phyloP scores from a whole-genome alignment of 805 yeast species.

The Myxozyma neotropica region DNA sequence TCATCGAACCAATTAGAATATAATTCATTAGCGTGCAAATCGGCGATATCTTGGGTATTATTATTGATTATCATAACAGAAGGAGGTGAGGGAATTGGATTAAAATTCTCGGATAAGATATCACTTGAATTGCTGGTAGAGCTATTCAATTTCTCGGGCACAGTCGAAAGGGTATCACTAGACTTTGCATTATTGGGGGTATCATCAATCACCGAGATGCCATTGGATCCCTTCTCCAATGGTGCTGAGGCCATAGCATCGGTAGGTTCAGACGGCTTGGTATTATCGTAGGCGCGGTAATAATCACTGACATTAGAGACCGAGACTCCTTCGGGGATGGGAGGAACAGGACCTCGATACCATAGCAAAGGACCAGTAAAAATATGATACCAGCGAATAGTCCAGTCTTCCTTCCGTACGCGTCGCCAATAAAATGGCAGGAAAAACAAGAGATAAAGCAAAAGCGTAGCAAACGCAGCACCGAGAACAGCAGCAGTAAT shows the following conservation, averaged over 20 bases:
- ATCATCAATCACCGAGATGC: background rate
- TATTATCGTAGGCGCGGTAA: slow-evolving; percentile 55
- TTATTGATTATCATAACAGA: background rate
- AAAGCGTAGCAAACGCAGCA: slow-evolving; percentile 60
- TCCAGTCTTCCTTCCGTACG: slow-evolving; percentile 66
- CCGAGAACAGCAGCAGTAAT: slow-evolving; percentile 64
- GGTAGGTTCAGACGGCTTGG: background rate
- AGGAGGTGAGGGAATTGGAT: background rate
- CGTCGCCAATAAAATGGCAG: slow-evolving; percentile 65
- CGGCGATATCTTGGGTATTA: slow-evolving; percentile 8
- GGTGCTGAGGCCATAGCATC: no score
- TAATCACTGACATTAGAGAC: slow-evolving; percentile 57
- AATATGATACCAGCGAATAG: slow-evolving; percentile 58
- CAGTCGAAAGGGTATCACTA: no score
- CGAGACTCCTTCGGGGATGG: slow-evolving; percentile 61
- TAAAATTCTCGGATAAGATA: no score
- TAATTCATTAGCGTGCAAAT: slow-evolving; percentile 13
- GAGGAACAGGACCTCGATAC: slow-evolving; percentile 62
- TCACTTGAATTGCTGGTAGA: no score
- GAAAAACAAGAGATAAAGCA: slow-evolving; percentile 56
- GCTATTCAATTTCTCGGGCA: no score
- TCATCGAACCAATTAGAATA: background rate
- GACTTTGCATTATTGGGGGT: background rate
- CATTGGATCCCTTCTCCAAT: background rate
- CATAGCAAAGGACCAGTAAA: slow-evolving; percentile 63